A percentile compares a stretch with the other conserved stretches of the same genome.
Conservation (phyloP, 306 rosid genomes). For the Dalbergia cultrata region DNA sequence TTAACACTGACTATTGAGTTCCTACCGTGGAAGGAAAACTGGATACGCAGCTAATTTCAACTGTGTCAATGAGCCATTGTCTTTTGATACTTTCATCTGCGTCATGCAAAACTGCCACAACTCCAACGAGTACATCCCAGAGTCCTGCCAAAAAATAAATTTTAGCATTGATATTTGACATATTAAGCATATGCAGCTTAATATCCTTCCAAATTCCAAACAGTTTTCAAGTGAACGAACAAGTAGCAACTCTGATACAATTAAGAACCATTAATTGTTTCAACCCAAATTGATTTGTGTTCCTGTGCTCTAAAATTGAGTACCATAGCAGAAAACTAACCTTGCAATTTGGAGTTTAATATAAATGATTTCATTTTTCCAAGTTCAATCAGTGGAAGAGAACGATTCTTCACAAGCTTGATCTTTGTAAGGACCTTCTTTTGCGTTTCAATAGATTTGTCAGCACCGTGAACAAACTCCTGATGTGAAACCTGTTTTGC, state of each 20-base stretch:
- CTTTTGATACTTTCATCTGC: constrained; percentile 79
- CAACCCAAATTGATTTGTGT: constrained; percentile 30
- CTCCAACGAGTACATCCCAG: constrained; percentile 83
- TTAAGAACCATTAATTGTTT: constrained; percentile 30
- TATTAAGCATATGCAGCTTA: constrained; percentile 33
- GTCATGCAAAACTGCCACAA: constrained; percentile 78
- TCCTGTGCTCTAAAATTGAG: background rate
- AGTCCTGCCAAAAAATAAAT: constrained; percentile 61
- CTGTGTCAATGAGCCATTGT: constrained; percentile 87
- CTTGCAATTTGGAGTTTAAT: constrained; percentile 68
- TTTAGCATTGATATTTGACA: constrained; percentile 34
- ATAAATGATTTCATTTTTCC: constrained; percentile 77
- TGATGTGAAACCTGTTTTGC: constrained; percentile 70
- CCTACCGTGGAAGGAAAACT: constrained; percentile 87
- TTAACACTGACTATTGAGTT: constrained; percentile 15
- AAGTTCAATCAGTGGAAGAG: constrained; percentile 73
- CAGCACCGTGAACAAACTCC: constrained; percentile 59
- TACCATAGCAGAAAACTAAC: constrained; percentile 47
- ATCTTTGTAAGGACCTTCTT: constrained; percentile 75
- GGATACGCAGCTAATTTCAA: constrained; percentile 89
- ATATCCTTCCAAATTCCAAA: constrained; percentile 37
- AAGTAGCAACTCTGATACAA: constrained; percentile 18
- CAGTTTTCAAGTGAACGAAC: constrained; percentile 12
- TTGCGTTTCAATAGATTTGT: constrained; percentile 47
- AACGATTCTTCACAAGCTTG: constrained; percentile 74